These are phyloP conservation scores for Diutina siamensis DNA, from an alignment of 1,139 yeast genomes.

Conservation along the genomic window DNA sequence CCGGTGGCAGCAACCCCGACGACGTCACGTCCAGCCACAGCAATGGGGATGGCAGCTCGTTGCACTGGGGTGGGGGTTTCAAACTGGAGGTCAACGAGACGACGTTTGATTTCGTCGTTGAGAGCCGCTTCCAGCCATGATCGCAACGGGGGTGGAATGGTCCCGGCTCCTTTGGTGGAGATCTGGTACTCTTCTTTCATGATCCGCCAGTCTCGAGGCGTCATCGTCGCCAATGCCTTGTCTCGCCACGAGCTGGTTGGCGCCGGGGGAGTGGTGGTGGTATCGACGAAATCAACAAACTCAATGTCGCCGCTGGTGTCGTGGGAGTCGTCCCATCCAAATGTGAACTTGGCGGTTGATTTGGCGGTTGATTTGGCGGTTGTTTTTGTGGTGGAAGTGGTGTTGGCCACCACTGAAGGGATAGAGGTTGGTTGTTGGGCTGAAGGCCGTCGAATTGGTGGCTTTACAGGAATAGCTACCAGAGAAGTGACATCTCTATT, in stretches of 20 bases:
- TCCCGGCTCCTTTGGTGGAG: slow-evolving; percentile 47
- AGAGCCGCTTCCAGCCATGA: slow-evolving; percentile 57
- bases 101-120: slow-evolving; percentile 32
- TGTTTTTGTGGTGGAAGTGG: slow-evolving; percentile 5
- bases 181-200: slow-evolving; percentile 71
- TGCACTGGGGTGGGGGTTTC: slow-evolving; percentile 79
- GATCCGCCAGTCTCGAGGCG: slow-evolving; percentile 80
- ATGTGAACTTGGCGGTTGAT: slow-evolving; percentile 32
- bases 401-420: neutral
- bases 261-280: slow-evolving; percentile 11
- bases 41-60: slow-evolving; percentile 75
- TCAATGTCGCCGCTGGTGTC: slow-evolving; percentile 44
- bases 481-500: no score
- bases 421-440: slow-evolving; percentile 17
- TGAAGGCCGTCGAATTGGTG: no score
- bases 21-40: slow-evolving; percentile 48
- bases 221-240: slow-evolving; percentile 57
- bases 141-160: no score
- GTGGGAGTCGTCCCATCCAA: slow-evolving; percentile 60
- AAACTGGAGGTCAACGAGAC: slow-evolving; percentile 32
- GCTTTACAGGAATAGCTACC: no score
- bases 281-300: slow-evolving; percentile 24
- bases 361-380: slow-evolving; percentile 9
- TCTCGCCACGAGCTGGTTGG: slow-evolving; percentile 54
- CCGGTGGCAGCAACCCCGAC: slow-evolving; percentile 73